phyloP scores from a whole-genome alignment of 2,329 filamentous ascomycete genomes.

The Hypoxylon sp. region DNA sequence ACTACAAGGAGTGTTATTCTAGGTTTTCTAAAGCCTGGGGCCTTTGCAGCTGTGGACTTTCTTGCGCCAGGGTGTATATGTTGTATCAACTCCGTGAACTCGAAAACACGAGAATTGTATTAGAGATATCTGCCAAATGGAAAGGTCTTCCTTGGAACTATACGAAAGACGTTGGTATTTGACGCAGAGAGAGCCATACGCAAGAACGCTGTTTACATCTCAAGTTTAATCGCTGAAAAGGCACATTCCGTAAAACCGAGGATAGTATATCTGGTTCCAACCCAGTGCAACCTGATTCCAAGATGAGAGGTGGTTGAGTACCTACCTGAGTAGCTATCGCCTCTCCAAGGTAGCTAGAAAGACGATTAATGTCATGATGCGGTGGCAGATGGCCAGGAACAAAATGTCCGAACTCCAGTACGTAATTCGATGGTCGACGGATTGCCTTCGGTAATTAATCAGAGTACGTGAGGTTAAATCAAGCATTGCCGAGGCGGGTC shows the following conservation, averaged over 20 bases:
- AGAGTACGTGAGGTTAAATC: constrained; percentile 12
- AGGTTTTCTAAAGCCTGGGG: background rate
- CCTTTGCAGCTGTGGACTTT: background rate
- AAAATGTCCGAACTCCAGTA: constrained; percentile 30
- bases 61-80: no score
- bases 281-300: background rate
- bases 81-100: no score
- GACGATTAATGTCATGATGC: background rate
- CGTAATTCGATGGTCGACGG: background rate
- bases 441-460: background rate
- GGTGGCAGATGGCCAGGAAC: background rate
- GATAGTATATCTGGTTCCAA: background rate
- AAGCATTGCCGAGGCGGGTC: constrained; percentile 27
- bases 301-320: background rate
- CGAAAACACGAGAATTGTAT: no score
- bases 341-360: background rate
- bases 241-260: background rate
- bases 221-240: background rate
- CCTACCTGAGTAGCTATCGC: background rate
- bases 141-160: no score
- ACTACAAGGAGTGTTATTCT: background rate
- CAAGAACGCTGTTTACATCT: background rate
- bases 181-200: no score
- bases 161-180: no score
- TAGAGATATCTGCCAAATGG: no score